These are phyloP conservation scores for Malus hybrid DNA, from an alignment of 331 rosid genomes.

Conservation along the genomic window DNA sequence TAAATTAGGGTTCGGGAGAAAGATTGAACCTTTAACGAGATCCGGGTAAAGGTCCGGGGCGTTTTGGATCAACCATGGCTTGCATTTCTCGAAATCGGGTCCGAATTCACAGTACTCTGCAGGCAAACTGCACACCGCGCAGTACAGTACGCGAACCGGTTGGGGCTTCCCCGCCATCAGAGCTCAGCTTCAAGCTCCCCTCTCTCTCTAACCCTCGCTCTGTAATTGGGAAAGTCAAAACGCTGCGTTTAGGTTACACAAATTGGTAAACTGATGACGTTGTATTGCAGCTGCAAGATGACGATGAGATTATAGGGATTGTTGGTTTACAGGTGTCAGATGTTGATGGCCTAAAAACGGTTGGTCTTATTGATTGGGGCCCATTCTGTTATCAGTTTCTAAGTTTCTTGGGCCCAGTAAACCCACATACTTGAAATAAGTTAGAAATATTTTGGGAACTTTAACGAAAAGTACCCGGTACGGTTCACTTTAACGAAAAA, in stretches of 20 bases:
- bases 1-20: background rate
- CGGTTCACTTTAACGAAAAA: too few relatives aligned
- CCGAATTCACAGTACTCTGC: slow-evolving; percentile 93
- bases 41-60: slow-evolving; percentile 72
- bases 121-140: slow-evolving; percentile 61
- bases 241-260: slow-evolving; percentile 16
- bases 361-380: background rate
- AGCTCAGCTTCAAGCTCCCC: slow-evolving; percentile 5
- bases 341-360: background rate
- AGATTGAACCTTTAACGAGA: slow-evolving; percentile 51
- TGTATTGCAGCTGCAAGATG: background rate
- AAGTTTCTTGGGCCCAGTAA: background rate
- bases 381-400: background rate
- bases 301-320: background rate
- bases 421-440: background rate
- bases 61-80: slow-evolving; percentile 93
- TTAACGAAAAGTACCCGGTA: too few relatives aligned
- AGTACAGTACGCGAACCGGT: slow-evolving; percentile 68
- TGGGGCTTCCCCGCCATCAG: slow-evolving; percentile 86
- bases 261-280: background rate
- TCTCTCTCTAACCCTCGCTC: background rate
- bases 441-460: too few relatives aligned
- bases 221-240: background rate
- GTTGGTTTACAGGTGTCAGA: background rate
- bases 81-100: slow-evolving; percentile 86